phyloP scores from a whole-genome alignment of 495 filamentous ascomycete species.

The Hypomontagnella monticulosa region DNA sequence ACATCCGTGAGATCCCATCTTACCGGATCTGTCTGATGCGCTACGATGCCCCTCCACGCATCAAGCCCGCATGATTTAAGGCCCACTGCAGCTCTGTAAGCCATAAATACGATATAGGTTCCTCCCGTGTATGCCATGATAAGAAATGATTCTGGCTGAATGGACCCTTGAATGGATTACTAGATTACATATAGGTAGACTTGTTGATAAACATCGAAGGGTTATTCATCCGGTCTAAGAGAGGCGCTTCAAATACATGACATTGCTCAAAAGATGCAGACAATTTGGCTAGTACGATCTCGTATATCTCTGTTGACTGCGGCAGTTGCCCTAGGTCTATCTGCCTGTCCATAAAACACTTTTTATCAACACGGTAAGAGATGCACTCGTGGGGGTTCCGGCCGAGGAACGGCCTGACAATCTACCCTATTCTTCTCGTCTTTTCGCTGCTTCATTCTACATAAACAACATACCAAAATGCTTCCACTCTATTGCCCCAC shows the following conservation, averaged over 20 bases:
- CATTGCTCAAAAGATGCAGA: background rate
- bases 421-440: slow-evolving; percentile 38
- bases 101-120: slow-evolving; percentile 12
- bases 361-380: slow-evolving; percentile 44
- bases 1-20: slow-evolving; percentile 35
- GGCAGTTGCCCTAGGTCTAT: slow-evolving; percentile 38
- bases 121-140: background rate
- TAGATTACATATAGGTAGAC: background rate
- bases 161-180: background rate
- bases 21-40: slow-evolving; percentile 38
- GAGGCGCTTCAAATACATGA: too few relatives aligned
- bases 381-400: slow-evolving; percentile 25
- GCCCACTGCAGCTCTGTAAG: background rate
- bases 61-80: slow-evolving; percentile 13
- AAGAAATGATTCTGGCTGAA: background rate
- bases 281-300: slow-evolving; percentile 22
- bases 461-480: slow-evolving; percentile 36
- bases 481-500: slow-evolving; percentile 23
- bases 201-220: too few relatives aligned
- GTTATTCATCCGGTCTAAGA: too few relatives aligned
- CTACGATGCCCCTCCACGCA: slow-evolving; percentile 6
- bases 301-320: slow-evolving; percentile 41
- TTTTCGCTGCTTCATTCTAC: slow-evolving; percentile 26
- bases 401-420: slow-evolving; percentile 28
- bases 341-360: slow-evolving; percentile 38